Evolutionary conservation across 2,329 filamentous ascomycete genomes (phyloP).

Genomic region (Colletotrichum cordylinicola): DNA sequence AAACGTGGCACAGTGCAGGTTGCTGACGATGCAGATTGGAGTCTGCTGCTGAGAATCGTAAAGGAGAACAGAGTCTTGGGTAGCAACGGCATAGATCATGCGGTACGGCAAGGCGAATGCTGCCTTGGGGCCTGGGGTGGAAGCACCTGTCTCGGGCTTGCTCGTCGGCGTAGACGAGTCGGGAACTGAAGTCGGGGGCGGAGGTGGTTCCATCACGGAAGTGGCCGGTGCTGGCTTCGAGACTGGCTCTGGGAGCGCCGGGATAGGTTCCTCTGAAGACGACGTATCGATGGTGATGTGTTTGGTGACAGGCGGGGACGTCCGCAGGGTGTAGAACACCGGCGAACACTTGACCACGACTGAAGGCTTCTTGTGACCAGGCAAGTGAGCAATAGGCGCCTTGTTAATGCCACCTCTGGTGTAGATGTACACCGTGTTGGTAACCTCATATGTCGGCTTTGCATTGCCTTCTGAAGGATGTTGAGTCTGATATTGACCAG

Average conservation of each 20-base stretch:
- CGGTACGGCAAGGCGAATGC: constrained; percentile 89
- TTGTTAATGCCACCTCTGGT: constrained; percentile 96
- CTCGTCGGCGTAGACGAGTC: constrained; percentile 38
- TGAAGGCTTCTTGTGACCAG: constrained; percentile 97
- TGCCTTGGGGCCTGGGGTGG: constrained; percentile 66
- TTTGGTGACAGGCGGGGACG: constrained; percentile 72
- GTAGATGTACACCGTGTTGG: constrained; percentile 98
- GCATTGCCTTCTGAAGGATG: constrained; percentile 69
- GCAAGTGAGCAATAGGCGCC: constrained; percentile 91
- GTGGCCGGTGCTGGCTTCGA: constrained; percentile 63
- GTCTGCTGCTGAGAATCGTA: constrained; percentile 98
- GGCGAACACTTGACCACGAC: constrained; percentile 96
- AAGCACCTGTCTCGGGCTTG: constrained; percentile 47
- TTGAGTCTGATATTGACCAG: constrained; percentile 90
- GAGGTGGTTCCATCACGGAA: constrained; percentile 84
- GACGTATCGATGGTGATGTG: constrained; percentile 96
- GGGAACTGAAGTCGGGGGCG: constrained; percentile 60
- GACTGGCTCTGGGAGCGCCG: constrained; percentile 82
- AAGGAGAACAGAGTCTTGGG: constrained; percentile 90
- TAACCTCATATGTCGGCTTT: constrained; percentile 83
- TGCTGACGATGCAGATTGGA: constrained; percentile 93
- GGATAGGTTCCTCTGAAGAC: constrained; percentile 82
- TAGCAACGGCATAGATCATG: constrained; percentile 96
- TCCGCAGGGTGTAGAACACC: constrained; percentile 81
- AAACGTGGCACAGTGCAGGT: constrained; percentile 95